Conservation (phyloP, 2,329 filamentous ascomycete species). For the Diaporthe vaccinii region DNA sequence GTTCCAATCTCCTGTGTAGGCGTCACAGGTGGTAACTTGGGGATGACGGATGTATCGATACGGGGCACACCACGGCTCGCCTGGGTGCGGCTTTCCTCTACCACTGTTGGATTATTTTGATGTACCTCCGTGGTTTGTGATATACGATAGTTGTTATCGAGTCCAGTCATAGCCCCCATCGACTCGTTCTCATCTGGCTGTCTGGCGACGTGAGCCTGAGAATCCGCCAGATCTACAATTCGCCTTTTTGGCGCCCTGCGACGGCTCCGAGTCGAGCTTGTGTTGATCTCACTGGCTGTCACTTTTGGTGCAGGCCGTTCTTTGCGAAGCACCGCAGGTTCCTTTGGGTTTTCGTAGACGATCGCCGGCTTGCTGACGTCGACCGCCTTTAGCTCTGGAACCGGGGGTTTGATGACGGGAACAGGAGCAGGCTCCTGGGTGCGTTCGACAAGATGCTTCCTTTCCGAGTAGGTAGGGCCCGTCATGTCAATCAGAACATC, state of each 20-base stretch:
- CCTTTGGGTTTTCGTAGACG: conserved; percentile 64
- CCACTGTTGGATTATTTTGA: conserved; percentile 48
- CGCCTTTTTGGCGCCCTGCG: conserved; percentile 72
- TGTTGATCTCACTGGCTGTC: conserved; percentile 70
- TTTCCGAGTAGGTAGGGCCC: conserved; percentile 87
- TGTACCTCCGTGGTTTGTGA: conserved; percentile 58
- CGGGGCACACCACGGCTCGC: conserved; percentile 51
- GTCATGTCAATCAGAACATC: conserved; percentile 91
- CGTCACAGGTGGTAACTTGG: conserved; percentile 51
- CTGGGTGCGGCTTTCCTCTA: conserved; percentile 52
- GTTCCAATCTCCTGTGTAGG: conserved; percentile 48
- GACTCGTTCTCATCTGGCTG: conserved; percentile 47
- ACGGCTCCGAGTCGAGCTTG: conserved; percentile 68
- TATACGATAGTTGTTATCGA: conserved; percentile 58
- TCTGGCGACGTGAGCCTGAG: conserved; percentile 54
- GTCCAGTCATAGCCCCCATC: conserved; percentile 44
- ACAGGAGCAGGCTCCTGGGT: conserved; percentile 81
- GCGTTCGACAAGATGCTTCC: conserved; percentile 85
- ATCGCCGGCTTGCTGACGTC: conserved; percentile 78
- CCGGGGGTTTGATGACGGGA: conserved; percentile 80
- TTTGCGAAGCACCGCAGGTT: conserved; percentile 69
- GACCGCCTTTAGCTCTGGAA: conserved; percentile 72
- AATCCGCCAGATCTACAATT: conserved; percentile 74
- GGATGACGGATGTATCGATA: conserved; percentile 54
- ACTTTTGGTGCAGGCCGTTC: conserved; percentile 67